Conservation (phyloP, 2,329 filamentous ascomycete genomes). For the Tolypocladium endophyticum region DNA sequence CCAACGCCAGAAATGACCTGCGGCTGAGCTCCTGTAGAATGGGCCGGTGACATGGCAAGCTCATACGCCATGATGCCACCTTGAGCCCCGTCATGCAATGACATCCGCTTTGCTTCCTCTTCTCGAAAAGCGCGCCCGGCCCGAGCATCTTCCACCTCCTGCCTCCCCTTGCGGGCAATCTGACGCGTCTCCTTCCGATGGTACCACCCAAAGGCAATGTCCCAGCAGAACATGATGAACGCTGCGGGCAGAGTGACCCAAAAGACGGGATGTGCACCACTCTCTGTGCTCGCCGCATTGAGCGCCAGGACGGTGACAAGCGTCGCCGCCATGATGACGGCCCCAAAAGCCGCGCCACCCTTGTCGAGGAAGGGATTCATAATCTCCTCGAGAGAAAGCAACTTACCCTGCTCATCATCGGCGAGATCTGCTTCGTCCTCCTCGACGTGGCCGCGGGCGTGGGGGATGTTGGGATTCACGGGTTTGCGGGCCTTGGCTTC, state of each 20-base stretch:
- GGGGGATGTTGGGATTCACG: slow-evolving; percentile 63
- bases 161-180: slow-evolving; percentile 46
- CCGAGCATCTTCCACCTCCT: slow-evolving; percentile 10
- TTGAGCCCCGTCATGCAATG: neutral
- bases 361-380: slow-evolving; percentile 67
- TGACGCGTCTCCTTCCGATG: slow-evolving; percentile 51
- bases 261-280: slow-evolving; percentile 47
- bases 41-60: neutral
- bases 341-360: slow-evolving; percentile 52
- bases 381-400: slow-evolving; percentile 58
- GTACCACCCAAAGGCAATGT: slow-evolving; percentile 53
- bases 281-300: slow-evolving; percentile 47
- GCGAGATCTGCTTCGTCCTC: slow-evolving; percentile 34
- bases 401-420: slow-evolving; percentile 40
- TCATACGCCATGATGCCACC: neutral
- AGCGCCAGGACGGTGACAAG: slow-evolving; percentile 55
- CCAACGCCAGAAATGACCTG: neutral
- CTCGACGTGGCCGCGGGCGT: slow-evolving; percentile 44
- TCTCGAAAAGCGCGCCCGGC: slow-evolving; percentile 7
- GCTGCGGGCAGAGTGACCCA: slow-evolving; percentile 62
- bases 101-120: neutral
- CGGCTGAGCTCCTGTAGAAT: neutral
- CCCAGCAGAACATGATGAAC: slow-evolving; percentile 58
- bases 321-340: slow-evolving; percentile 54
- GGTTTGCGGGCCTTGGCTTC: slow-evolving; percentile 44